Evolutionary conservation across 768 basidiomycete genomes (phyloP), one percentile per base, ranked within the genome.

Genomic region (Grammothele lineata): DNA sequence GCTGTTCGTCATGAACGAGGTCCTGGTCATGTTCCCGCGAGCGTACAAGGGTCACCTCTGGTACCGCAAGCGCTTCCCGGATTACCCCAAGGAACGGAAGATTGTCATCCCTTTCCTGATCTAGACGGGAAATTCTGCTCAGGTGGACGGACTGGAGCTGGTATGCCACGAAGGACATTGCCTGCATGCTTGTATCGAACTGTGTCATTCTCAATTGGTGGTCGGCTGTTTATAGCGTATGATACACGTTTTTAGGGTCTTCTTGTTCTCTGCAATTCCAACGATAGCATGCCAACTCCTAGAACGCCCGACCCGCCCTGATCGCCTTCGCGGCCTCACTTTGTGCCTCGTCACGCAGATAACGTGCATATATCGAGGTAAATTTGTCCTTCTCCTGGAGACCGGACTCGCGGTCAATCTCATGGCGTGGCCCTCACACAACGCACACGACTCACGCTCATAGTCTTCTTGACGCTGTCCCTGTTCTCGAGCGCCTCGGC

Each of bases 41-140:
- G 89, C 89, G 2, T 75, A 84, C 44, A 80, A 78, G 42, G 92
- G 91, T 2, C 93, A 96, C 57, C 58, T 56, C 53, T 98, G 95
- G 95, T 97, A 98, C 64, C 75, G 77, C 39, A 50, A 68, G 47
- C 85, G 75, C 43, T 95, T 97, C 60, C 75, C 76, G 5, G 77
- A 83, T 40, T 97, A 92, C 63, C 91, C 93, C 1, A 74, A 73
- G 51, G 77, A 86, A 25, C 72, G 92, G 54, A 88, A 78, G 60
- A 80, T 76, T 3, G 80, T 92, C 24, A 69, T 98, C n/a, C 94
- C 95, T 0, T 84, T 82, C 55, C 3, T 94, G 40, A 65, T 90
- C 39, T 92, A 62, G 58, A 44, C 14, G 27, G n/a, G n/a, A n/a
- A n/a, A n/a, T n/a, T n/a, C n/a, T n/a, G n/a, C n/a, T n/a, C n/a